Conservation (phyloP, 129 eudicot genomes). For the Centrapalus pauciflorus region DNA sequence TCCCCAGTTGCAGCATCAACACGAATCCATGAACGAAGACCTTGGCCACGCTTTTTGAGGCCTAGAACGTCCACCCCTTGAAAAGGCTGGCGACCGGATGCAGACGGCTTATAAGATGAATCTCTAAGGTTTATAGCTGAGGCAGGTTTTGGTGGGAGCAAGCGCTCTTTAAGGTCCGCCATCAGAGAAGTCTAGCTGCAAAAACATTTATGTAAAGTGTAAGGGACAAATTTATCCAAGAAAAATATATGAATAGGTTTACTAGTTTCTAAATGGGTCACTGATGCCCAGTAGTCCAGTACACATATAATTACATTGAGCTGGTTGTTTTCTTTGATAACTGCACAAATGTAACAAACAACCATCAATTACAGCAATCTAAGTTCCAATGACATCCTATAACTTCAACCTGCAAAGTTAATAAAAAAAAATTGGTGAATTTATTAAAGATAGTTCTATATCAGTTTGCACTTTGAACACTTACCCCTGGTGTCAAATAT, state of each 20-base stretch:
- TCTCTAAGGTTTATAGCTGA: slow-evolving; percentile 79
- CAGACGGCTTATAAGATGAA: slow-evolving; percentile 56
- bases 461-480: not conserved
- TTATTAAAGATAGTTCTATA: not conserved
- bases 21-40: slow-evolving; percentile 96
- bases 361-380: not conserved
- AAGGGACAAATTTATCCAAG: not conserved
- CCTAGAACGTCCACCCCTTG: slow-evolving; percentile 80
- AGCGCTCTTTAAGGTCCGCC: slow-evolving; percentile 84
- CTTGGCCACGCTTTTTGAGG: slow-evolving; percentile 92
- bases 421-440: too few species aligned
- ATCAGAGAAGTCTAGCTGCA: slow-evolving; percentile 33
- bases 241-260: not conserved
- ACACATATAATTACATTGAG: not conserved
- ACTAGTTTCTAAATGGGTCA: not conserved
- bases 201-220: slow-evolving; percentile 7
- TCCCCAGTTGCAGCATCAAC: slow-evolving; percentile 71
- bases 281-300: not conserved
- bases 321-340: not conserved
- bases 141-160: slow-evolving; percentile 69
- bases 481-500: not conserved
- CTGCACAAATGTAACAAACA: not conserved
- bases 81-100: slow-evolving; percentile 74
- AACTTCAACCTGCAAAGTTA: slow-evolving; percentile 2
- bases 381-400: not conserved